These are phyloP conservation scores for Metschnikowia gelsemii DNA, from an alignment of 805 yeast genomes.

Conservation along the genomic window DNA sequence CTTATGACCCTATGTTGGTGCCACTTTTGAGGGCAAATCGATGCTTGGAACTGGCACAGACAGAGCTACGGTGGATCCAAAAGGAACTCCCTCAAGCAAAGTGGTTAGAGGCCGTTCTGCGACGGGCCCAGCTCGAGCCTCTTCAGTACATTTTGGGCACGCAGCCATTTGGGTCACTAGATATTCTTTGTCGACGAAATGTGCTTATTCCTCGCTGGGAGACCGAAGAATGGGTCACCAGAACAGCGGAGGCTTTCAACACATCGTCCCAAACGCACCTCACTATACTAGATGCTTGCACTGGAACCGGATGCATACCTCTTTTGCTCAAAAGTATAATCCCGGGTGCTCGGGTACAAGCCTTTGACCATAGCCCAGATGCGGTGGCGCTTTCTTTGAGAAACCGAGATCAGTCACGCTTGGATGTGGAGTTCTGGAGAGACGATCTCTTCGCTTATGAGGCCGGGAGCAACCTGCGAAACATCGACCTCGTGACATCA, in stretches of 20 bases:
- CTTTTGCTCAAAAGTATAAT: slow-evolving; percentile 42
- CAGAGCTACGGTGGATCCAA: slow-evolving; percentile 65
- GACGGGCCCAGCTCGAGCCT: slow-evolving; percentile 60
- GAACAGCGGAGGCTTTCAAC: slow-evolving; percentile 29
- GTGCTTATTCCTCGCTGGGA: slow-evolving; percentile 93
- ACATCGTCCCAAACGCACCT: neutral
- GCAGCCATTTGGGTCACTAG: slow-evolving; percentile 81
- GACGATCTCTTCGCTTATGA: slow-evolving; percentile 11
- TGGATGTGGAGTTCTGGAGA: slow-evolving; percentile 12
- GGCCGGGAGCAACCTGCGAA: slow-evolving; percentile 1
- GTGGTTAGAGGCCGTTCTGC: slow-evolving; percentile 53
- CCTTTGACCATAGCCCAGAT: slow-evolving; percentile 53
- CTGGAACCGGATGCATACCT: slow-evolving; percentile 69
- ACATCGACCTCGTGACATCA: slow-evolving; percentile 62
- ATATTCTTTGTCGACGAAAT: slow-evolving; percentile 55
- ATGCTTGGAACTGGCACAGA: slow-evolving; percentile 42
- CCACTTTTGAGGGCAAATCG: slow-evolving; percentile 35
- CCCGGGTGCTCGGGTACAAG: slow-evolving; percentile 31
- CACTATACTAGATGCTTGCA: slow-evolving; percentile 20
- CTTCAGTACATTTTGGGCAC: slow-evolving; percentile 80
- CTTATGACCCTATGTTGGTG: slow-evolving; percentile 28
- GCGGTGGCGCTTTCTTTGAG: slow-evolving; percentile 53
- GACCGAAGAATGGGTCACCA: slow-evolving; percentile 84
- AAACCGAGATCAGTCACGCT: slow-evolving; percentile 33
- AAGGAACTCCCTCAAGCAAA: slow-evolving; percentile 48